Evolutionary conservation across 1,284 basidiomycete species (phyloP).

Genomic region (Waitea zeae): DNA sequence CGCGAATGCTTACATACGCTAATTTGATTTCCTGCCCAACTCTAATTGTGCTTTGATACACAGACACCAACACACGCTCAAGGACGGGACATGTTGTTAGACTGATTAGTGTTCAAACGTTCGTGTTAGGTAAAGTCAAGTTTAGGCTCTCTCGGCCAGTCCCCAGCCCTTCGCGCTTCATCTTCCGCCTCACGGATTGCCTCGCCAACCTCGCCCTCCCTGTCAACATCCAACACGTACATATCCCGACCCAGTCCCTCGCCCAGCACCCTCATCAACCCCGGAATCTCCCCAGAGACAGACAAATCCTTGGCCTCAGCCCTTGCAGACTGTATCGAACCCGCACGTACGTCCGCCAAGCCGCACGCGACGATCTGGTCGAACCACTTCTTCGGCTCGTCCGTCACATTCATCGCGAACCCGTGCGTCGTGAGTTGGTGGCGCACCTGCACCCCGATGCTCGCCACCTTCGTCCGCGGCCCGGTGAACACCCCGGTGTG

Average conservation of each 20-base stretch:
- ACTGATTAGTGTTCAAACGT: too few relatives aligned
- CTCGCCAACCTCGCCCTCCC: slow-evolving; percentile 31
- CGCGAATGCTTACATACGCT: too few relatives aligned
- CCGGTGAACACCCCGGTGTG: slow-evolving; percentile 64
- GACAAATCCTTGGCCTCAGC: slow-evolving; percentile 19
- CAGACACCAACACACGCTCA: too few relatives aligned
- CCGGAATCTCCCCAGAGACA: slow-evolving; percentile 33
- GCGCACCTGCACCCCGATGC: slow-evolving; percentile 92
- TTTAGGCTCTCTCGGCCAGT: too few relatives aligned
- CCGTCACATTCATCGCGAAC: slow-evolving; percentile 84
- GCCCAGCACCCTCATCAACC: slow-evolving; percentile 34
- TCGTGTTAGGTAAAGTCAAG: too few relatives aligned
- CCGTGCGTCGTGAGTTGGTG: slow-evolving; percentile 92
- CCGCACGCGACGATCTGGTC: slow-evolving; percentile 85
- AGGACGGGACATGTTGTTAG: too few relatives aligned
- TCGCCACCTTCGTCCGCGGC: slow-evolving; percentile 67
- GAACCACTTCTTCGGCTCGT: slow-evolving; percentile 74
- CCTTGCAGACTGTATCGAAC: slow-evolving; percentile 36
- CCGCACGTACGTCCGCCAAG: slow-evolving; percentile 70
- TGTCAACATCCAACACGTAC: slow-evolving; percentile 24
- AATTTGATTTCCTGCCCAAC: too few relatives aligned
- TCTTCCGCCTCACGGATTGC: slow-evolving; percentile 21
- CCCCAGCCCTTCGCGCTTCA: too few relatives aligned
- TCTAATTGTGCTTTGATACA: too few relatives aligned
- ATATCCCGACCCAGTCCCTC: slow-evolving; percentile 35